Evolutionary conservation across 148 eudicot genomes (phyloP).

Genomic region (Rhododendron vialii): DNA sequence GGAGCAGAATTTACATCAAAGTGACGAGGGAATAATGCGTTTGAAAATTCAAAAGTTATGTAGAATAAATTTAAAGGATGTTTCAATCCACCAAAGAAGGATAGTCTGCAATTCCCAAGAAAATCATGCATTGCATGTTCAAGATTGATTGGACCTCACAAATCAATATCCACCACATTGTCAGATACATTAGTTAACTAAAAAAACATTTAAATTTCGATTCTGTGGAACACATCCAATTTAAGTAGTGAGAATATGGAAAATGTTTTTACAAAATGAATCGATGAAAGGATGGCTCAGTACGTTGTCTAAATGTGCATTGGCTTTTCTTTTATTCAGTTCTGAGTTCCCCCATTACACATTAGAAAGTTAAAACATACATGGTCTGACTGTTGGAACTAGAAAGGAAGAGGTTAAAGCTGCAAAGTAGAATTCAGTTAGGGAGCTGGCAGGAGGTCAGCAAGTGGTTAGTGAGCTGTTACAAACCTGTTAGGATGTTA

Average conservation of each 20-base stretch:
- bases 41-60: not conserved
- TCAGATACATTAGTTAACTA: not conserved
- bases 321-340: not conserved
- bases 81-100: not conserved
- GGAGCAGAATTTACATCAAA: not conserved
- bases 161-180: not conserved
- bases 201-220: not conserved
- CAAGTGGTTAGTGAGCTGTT: not conserved
- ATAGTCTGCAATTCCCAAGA: not conserved
- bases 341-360: not conserved
- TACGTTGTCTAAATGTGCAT: not conserved
- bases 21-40: not conserved
- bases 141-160: not conserved
- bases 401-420: not conserved
- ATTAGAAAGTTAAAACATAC: not conserved
- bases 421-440: not conserved
- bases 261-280: not conserved
- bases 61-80: not conserved
- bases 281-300: not conserved
- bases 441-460: not conserved
- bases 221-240: not conserved
- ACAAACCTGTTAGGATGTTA: not conserved
- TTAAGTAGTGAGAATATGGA: not conserved
- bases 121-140: not conserved
- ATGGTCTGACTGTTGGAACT: not conserved